A percentile compares a stretch with the other conserved stretches of the same genome.
These are phyloP conservation scores for Kodamaea alishanica DNA, from an alignment of 1,139 yeast genomes.

Conservation along the genomic window DNA sequence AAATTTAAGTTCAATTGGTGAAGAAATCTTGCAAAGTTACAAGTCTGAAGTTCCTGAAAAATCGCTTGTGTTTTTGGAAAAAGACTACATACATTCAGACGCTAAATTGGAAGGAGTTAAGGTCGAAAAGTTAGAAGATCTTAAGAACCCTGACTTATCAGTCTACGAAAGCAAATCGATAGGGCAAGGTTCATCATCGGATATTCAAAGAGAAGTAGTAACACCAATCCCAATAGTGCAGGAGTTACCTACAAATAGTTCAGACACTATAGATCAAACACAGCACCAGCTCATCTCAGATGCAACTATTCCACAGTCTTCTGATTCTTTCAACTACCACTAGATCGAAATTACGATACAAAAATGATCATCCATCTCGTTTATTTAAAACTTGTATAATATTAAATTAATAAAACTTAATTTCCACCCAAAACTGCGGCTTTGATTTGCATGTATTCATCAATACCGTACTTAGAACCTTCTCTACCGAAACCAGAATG, in stretches of 20 bases:
- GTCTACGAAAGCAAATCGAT: conserved; percentile 14
- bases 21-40: conserved; percentile 16
- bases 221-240: too few species aligned
- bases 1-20: conserved; percentile 15
- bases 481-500: conserved; percentile 51
- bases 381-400: background rate
- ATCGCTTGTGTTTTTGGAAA: conserved; percentile 13
- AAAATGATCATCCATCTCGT: background rate
- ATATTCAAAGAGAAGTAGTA: too few species aligned
- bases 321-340: too few species aligned
- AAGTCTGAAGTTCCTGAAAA: conserved; percentile 15
- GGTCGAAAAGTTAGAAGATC: conserved; percentile 25
- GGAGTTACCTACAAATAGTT: too few species aligned
- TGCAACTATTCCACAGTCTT: too few species aligned
- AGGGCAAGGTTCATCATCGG: too few species aligned
- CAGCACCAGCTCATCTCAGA: too few species aligned
- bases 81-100: conserved; percentile 7
- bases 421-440: conserved; percentile 35
- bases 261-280: too few species aligned
- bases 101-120: conserved; percentile 8
- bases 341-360: too few species aligned
- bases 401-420: background rate
- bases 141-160: conserved; percentile 21
- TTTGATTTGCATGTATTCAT: conserved; percentile 42
- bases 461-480: conserved; percentile 46